A percentile compares a stretch with the other conserved stretches of the same genome.
Evolutionary conservation across 257 asterid genomes (phyloP).

Genomic region (Cordia subcordata): DNA sequence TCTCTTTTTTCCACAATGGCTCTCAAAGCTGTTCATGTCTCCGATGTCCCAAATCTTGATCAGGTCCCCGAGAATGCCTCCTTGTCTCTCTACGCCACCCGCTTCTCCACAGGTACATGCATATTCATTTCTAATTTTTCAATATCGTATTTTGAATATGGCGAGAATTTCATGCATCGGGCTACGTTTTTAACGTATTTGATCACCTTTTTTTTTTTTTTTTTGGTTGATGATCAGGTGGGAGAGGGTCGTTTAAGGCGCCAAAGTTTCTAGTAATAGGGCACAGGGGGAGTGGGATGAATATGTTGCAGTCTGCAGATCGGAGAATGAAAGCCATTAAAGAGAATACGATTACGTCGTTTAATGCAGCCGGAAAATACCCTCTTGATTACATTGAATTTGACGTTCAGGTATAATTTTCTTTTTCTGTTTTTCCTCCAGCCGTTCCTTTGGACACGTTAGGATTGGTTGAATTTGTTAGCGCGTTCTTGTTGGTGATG

Average conservation of each 20-base stretch:
- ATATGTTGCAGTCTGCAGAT: constrained; percentile 74
- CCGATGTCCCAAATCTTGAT: constrained; percentile 85
- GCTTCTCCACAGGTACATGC: constrained; percentile 39
- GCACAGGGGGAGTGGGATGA: constrained; percentile 96
- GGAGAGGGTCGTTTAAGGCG: constrained; percentile 40
- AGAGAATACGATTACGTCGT: constrained; percentile 81
- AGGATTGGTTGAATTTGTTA: not conserved
- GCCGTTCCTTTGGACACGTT: not conserved
- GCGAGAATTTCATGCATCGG: no score
- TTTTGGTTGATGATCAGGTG: constrained; percentile 30
- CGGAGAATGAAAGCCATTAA: constrained; percentile 70
- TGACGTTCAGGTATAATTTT: constrained; percentile 99
- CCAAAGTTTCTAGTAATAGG: constrained; percentile 81
- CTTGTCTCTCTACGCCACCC: constrained; percentile 39
- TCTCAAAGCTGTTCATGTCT: constrained; percentile 81
- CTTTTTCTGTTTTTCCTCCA: not conserved
- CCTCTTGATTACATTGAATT: constrained; percentile 85
- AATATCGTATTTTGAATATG: not conserved
- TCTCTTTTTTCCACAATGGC: constrained; percentile 44
- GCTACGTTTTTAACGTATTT: no score
- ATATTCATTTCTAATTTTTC: not conserved
- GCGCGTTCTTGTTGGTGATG: no score
- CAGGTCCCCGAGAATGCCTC: constrained; percentile 58
- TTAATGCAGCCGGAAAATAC: constrained; percentile 64
- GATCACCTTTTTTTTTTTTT: no score